Conservation (phyloP, 495 filamentous ascomycete genomes). For the Cercophora sp. region DNA sequence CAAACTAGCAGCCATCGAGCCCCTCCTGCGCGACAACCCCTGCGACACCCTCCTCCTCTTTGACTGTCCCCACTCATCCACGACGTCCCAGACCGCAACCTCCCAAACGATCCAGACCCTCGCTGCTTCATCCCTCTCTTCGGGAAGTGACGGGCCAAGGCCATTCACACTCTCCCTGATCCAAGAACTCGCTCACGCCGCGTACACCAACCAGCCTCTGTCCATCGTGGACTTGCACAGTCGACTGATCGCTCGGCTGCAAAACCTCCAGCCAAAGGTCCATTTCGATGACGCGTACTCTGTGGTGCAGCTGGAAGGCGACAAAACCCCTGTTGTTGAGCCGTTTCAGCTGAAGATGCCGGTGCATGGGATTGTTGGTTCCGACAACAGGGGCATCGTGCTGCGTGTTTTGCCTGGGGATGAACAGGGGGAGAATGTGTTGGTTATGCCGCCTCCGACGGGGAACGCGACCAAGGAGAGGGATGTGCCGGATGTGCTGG, state of each 20-base stretch:
- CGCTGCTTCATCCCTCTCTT: slow-evolving; percentile 18
- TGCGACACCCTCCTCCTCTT: slow-evolving; percentile 25
- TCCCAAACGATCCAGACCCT: slow-evolving; percentile 22
- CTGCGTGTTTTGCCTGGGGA: slow-evolving; percentile 9
- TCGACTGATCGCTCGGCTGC: slow-evolving; percentile 20
- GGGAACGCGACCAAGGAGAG: neutral
- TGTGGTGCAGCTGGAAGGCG: slow-evolving; percentile 14
- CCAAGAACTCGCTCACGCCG: slow-evolving; percentile 20
- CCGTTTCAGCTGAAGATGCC: slow-evolving; percentile 8
- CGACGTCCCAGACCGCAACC: neutral
- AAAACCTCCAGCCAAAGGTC: slow-evolving; percentile 9
- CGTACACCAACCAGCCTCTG: slow-evolving; percentile 15
- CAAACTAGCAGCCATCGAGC: slow-evolving; percentile 20
- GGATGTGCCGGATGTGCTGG: slow-evolving; percentile 4
- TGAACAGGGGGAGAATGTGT: neutral
- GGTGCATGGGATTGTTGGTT: slow-evolving; percentile 9
- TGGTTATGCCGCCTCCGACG: neutral
- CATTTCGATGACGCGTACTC: slow-evolving; percentile 14
- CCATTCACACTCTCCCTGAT: slow-evolving; percentile 28
- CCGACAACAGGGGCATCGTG: slow-evolving; percentile 12
- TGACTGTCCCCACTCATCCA: slow-evolving; percentile 20
- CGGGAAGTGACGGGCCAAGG: slow-evolving; percentile 8
- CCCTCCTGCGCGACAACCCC: slow-evolving; percentile 16
- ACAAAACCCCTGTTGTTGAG: slow-evolving; percentile 15
- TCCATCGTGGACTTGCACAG: slow-evolving; percentile 23